These are phyloP conservation scores for Sugiyamaella floridensis DNA, from an alignment of 805 yeast species.

Conservation along the genomic window DNA sequence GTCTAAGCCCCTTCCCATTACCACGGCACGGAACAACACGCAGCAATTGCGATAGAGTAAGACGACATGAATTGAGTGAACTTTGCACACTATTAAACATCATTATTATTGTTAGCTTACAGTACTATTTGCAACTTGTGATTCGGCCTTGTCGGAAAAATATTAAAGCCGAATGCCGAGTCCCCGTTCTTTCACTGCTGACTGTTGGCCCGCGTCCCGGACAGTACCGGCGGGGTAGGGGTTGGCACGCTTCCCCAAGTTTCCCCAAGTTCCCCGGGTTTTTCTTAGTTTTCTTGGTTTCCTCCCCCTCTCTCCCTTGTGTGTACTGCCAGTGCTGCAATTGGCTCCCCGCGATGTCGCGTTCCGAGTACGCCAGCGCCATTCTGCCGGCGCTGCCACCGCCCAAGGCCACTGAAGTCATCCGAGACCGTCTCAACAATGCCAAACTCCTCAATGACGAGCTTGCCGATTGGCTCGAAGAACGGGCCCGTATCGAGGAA, in stretches of 20 bases:
- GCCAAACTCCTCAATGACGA: constrained; percentile 52
- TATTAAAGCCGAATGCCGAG: too few relatives aligned
- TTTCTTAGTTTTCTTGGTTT: neutral
- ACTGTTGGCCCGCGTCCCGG: too few relatives aligned
- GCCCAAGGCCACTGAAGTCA: constrained; percentile 50
- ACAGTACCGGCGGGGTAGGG: neutral
- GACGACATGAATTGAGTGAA: too few relatives aligned
- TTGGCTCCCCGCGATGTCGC: constrained; percentile 1
- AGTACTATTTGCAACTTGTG: too few relatives aligned
- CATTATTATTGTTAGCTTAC: too few relatives aligned
- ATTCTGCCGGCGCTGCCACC: constrained; percentile 45
- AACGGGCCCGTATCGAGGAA: constrained; percentile 43
- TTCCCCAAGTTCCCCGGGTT: neutral
- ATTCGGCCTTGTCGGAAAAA: too few relatives aligned
- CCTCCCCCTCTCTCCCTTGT: too few relatives aligned
- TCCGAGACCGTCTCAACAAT: constrained; percentile 50
- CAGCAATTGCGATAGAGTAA: too few relatives aligned
- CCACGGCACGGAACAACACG: too few relatives aligned
- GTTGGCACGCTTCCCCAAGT: neutral
- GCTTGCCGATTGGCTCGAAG: constrained; percentile 55
- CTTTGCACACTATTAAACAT: too few relatives aligned
- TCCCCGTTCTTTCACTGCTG: too few relatives aligned
- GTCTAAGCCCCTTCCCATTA: too few relatives aligned
- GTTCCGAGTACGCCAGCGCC: constrained; percentile 33
- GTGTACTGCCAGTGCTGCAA: neutral